These are phyloP conservation scores for Leishmania aethiopica DNA, from an alignment of 208 protist genomes.

Conservation along the genomic window DNA sequence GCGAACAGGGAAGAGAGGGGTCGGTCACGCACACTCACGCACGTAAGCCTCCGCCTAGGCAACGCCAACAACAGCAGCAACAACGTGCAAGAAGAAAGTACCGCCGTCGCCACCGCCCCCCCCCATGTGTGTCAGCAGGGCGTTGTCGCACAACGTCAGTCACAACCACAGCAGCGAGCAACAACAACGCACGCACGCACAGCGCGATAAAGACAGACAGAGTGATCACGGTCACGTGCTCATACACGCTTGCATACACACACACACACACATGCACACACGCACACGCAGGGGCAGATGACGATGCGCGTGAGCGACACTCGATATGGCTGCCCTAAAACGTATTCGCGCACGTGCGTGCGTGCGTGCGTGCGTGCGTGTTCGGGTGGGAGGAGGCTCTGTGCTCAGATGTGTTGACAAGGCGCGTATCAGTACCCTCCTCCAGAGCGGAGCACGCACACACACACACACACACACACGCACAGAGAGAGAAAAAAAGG, in stretches of 20 bases:
- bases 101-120: not conserved
- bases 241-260: not conserved
- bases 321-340: not conserved
- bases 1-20: not conserved
- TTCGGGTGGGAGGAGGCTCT: not conserved
- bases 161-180: slow-evolving; percentile 7
- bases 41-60: not conserved
- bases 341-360: not conserved
- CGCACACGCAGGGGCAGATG: not conserved
- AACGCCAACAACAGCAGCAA: not conserved
- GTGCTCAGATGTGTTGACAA: not conserved
- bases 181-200: slow-evolving; percentile 16
- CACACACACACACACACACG: too few relatives aligned
- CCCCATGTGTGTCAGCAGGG: not conserved
- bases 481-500: not conserved
- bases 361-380: not conserved
- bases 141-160: not conserved
- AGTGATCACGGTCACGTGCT: not conserved
- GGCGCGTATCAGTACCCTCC: not conserved
- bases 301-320: not conserved
- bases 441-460: not conserved
- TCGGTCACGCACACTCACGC: not conserved
- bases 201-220: not conserved
- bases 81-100: not conserved
- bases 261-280: not conserved